Conservation (phyloP, 2,329 filamentous ascomycete genomes). For the Calonectria hongkongensis region DNA sequence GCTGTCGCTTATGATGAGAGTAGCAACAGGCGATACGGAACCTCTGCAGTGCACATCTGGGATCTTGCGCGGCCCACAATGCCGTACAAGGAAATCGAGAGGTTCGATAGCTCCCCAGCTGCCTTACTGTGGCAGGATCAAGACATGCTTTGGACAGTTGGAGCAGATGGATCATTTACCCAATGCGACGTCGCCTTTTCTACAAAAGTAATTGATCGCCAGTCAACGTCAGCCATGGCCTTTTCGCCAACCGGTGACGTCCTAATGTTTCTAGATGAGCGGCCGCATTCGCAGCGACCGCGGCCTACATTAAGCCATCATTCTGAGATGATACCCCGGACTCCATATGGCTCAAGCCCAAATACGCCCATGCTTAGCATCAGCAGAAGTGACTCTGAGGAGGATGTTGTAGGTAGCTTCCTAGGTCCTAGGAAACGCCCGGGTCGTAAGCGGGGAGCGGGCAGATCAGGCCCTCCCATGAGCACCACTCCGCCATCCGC, state of each 20-base stretch:
- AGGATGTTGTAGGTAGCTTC: slow-evolving; percentile 78
- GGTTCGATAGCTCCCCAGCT: slow-evolving; percentile 75
- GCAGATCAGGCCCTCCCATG: slow-evolving; percentile 64
- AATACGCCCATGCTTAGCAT: slow-evolving; percentile 71
- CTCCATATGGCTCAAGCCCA: slow-evolving; percentile 69
- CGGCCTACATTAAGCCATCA: slow-evolving; percentile 63
- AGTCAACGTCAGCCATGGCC: slow-evolving; percentile 76
- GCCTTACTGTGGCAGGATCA: slow-evolving; percentile 78
- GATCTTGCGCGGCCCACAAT: slow-evolving; percentile 80
- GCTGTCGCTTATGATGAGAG: slow-evolving; percentile 78
- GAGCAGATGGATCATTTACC: slow-evolving; percentile 76
- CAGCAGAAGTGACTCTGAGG: slow-evolving; percentile 79
- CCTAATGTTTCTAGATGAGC: slow-evolving; percentile 77
- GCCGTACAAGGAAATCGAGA: slow-evolving; percentile 79
- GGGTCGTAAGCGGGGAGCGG: slow-evolving; percentile 63
- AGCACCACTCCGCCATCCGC: slow-evolving; percentile 74
- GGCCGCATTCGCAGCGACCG: slow-evolving; percentile 65
- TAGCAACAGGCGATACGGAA: slow-evolving; percentile 72
- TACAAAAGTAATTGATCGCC: slow-evolving; percentile 77
- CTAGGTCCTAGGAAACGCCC: slow-evolving; percentile 67
- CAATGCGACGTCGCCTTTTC: slow-evolving; percentile 81
- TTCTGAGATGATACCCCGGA: slow-evolving; percentile 59
- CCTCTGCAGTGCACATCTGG: slow-evolving; percentile 79
- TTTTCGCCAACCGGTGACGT: slow-evolving; percentile 77
- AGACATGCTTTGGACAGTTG: slow-evolving; percentile 80